Percentiles rank a stretch among this genome's conserved stretches.
Conservation (phyloP, 495 filamentous ascomycete genomes). For the Ascodesmis nigricans region DNA sequence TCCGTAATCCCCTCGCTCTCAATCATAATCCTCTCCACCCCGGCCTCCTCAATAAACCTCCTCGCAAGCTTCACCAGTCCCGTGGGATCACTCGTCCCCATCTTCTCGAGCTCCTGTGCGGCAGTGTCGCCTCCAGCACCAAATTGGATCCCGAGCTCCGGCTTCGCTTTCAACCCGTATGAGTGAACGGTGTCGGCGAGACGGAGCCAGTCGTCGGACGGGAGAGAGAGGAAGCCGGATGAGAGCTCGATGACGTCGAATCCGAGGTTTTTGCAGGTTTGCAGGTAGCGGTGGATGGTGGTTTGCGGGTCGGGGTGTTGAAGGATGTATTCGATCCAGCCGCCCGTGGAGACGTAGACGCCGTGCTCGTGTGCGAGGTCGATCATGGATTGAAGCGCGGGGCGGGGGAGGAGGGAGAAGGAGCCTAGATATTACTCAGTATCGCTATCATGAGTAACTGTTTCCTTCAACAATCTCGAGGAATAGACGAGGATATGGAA, state of each 20-base stretch:
- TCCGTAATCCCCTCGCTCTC: constrained; percentile 42
- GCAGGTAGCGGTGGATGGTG: constrained; percentile 32
- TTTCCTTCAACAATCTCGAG: too few species aligned
- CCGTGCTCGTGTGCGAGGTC: constrained; percentile 32
- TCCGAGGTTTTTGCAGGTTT: constrained; percentile 30
- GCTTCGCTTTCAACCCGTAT: constrained; percentile 33
- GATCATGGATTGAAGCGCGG: constrained; percentile 28
- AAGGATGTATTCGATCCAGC: constrained; percentile 36
- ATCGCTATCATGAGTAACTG: too few species aligned
- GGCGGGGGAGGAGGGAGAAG: constrained; percentile 32
- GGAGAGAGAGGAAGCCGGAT: constrained; percentile 33
- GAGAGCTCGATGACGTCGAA: constrained; percentile 37
- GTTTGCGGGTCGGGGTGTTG: constrained; percentile 26
- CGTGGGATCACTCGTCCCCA: constrained; percentile 30
- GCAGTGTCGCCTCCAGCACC: constrained; percentile 37
- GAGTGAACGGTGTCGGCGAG: constrained; percentile 32
- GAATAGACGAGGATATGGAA: not conserved
- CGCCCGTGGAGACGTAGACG: constrained; percentile 36
- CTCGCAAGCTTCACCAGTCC: constrained; percentile 31
- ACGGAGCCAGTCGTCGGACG: constrained; percentile 35
- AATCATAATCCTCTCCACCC: constrained; percentile 38
- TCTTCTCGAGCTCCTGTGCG: constrained; percentile 27
- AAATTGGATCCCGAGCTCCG: constrained; percentile 38
- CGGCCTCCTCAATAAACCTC: constrained; percentile 31
- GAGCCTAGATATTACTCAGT: constrained; percentile 23